Evolutionary conservation across 805 yeast species (phyloP), one percentile per base, ranked within the genome.

Genomic region (Peterozyma toletana): DNA sequence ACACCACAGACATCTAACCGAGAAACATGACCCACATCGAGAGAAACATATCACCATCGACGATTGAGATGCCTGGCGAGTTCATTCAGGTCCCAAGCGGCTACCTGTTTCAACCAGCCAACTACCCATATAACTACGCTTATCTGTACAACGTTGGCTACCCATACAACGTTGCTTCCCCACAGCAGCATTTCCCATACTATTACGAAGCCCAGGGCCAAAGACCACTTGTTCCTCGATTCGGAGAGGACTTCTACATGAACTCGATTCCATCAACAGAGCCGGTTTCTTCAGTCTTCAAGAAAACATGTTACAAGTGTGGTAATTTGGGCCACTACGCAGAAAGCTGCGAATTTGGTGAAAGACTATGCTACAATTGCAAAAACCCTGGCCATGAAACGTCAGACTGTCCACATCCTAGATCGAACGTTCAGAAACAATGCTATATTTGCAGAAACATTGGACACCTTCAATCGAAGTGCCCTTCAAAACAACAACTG

Each of bases 301-400:
- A 53, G 42, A 51, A 52, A 29, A 58, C 63, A 0, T 60, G 64
- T 40, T 60, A 51, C 39, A 51, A 53, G 16, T 59, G 63, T 47
- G 61, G 63, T 2, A 53, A 59, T 29, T 42, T 60, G 21, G 64
- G 64, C 7, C 64, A 60, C 37, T 55, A 47, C 39, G 64, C 64
- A 1, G 56, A 58, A 10, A 51, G 51, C 14, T 60, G 64, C 39
- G 43, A 43, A 9, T 50, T 42, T n/a, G 40, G 35, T 2, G 58
- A 52, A 27, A 40, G 61, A 27, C 50, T 59, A 2, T 60, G 64
- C 41, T 60, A 59, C 44, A 60, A 60, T 43, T 60, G 64, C 44
- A 58, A 58, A 30, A 33, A 51, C 18, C 61, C 62, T 3, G 62
- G 59, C 1, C 64, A 60, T 39, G 58, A 57, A 38, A 50, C 58